Conservation (phyloP, 306 rosid species). For the Quercus parvula region DNA sequence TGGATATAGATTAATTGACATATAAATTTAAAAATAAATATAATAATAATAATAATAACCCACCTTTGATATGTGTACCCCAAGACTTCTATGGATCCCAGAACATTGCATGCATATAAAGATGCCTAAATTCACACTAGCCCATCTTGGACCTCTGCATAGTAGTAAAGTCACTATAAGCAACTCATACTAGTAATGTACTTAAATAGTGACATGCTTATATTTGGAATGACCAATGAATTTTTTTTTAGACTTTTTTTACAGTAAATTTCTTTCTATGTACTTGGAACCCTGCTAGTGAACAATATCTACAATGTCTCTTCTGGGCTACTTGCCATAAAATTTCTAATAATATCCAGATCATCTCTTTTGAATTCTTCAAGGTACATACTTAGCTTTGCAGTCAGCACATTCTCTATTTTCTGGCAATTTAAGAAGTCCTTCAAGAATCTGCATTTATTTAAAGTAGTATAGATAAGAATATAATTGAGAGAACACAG, state of each 20-base stretch:
- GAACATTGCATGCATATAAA: conserved; percentile 99
- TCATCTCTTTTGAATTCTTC: conserved; percentile 15
- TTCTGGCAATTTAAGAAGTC: conserved; percentile 93
- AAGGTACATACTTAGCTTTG: conserved; percentile 87
- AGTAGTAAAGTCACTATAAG: conserved; percentile 23
- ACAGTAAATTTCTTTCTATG: conserved; percentile 14
- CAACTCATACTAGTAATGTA: conserved; percentile 9
- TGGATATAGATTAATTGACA: neutral
- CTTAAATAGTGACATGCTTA: conserved; percentile 1
- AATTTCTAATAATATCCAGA: conserved; percentile 10
- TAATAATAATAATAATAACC: no score
- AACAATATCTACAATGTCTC: conserved; percentile 13
- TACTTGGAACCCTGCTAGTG: conserved; percentile 8
- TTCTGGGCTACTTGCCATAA: conserved; percentile 4
- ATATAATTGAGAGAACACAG: conserved; percentile 4
- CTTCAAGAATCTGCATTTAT: conserved; percentile 82
- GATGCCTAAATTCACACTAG: conserved; percentile 98
- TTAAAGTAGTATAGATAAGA: conserved; percentile 14
- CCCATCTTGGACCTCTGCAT: conserved; percentile 99
- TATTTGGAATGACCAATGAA: neutral
- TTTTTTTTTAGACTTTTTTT: neutral
- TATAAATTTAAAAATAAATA: neutral
- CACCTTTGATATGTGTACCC: conserved; percentile 98
- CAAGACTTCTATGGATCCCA: conserved; percentile 97
- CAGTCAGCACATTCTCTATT: conserved; percentile 99